Evolutionary conservation across 176 grass and related monocot species (phyloP), one percentile per base, ranked within the genome.

Genomic region (Themeda triandra): DNA sequence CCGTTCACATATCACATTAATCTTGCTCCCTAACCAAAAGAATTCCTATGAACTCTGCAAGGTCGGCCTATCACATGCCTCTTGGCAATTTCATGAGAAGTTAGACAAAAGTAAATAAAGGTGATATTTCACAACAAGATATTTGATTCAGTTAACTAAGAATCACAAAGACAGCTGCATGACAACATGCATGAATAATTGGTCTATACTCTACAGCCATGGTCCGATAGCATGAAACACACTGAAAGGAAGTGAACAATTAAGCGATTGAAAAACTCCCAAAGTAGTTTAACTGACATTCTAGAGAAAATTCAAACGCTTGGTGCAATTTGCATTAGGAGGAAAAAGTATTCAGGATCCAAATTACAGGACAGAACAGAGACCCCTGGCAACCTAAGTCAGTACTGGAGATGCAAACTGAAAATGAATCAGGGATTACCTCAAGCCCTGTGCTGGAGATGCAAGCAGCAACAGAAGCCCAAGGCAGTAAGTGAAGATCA

Each of bases 401-500:
- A 37, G 45, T 39, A 69, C 9, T 69, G 31, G 65, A 56, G n/a
- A 40, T 70, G 45, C 21, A 72, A 27, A 76, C 1, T 77, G 78
- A 66, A 75, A 80, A 70, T 40, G 19, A 77, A 78, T 66, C 6
- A 39, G 15, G 21, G 10, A 91, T 44, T 95, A 95, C 95, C 92
- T 98, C 87, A 44, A 87, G 29, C 6, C 65, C 78, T 40, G 69
- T 25, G 41, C 92, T 80, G 59, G 95, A 93, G 62, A 95, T 92
- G 87, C 95, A 98, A 82, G 95, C 89, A 73, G 95, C 95, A 95
- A 98, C 92, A 83, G 92, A 95, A 72, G 89, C 92, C 92, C 95
- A 98, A n/a, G 95, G 95, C 25, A 98, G 73, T 76, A 98, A 83
- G 63, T 90, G 89, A 90, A 93, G 89, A 86, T 95, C 91, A 40